Conservation (phyloP, 176 grass and related monocot genomes). For the Chloris gayana region DNA sequence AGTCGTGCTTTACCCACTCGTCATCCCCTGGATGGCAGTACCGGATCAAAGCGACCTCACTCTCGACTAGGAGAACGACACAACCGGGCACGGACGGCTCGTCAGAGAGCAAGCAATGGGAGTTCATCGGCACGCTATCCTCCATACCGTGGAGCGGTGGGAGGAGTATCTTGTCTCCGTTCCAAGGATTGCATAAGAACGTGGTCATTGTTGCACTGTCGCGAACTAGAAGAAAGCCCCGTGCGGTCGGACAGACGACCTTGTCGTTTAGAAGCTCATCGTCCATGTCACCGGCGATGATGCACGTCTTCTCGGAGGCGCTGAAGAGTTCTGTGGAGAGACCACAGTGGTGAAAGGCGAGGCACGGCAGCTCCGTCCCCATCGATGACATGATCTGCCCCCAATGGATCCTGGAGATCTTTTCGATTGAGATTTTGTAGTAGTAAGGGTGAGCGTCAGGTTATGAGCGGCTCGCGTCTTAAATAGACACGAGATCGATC, state of each 20-base stretch:
- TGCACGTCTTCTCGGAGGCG: not conserved
- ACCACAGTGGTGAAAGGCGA: too few species aligned
- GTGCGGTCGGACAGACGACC: not conserved
- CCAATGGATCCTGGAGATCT: too few species aligned
- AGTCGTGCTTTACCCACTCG: not conserved
- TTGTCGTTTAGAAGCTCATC: not conserved
- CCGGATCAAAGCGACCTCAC: not conserved
- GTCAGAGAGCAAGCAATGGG: slow-evolving; percentile 6
- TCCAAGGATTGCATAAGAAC: not conserved
- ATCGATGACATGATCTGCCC: too few species aligned
- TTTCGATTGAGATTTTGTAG: too few species aligned
- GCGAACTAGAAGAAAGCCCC: not conserved
- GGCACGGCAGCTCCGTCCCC: too few species aligned
- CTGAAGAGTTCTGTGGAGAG: not conserved
- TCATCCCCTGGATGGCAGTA: not conserved
- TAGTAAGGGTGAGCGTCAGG: too few species aligned
- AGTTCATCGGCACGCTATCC: not conserved
- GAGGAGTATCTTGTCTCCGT: not conserved
- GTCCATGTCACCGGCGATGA: not conserved
- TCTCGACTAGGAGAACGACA: not conserved
- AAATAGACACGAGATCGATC: too few species aligned
- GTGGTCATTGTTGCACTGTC: not conserved
- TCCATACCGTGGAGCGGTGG: not conserved
- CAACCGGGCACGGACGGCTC: not conserved
- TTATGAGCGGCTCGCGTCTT: too few species aligned